Evolutionary conservation across 306 rosid species (phyloP), one percentile per base, ranked within the genome.

Genomic region (Quillaja saponaria): DNA sequence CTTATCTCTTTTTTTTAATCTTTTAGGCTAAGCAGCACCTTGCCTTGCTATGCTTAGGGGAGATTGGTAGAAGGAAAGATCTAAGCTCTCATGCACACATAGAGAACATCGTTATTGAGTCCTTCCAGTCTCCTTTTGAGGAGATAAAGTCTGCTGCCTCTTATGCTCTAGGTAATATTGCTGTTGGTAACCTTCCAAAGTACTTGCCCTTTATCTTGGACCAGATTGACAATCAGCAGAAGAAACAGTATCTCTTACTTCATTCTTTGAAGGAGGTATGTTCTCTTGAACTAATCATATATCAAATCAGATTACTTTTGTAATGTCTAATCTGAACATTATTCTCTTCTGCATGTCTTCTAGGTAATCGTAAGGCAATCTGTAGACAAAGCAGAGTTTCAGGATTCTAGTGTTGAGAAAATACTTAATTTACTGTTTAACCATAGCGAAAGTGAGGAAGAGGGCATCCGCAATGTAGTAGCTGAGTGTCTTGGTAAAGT

Each of bases 81-180:
- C 85, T 94, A 50, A 87, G 99, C 62, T 69, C 76, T 28, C 96
- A 90, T 77, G 69, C 80, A 20, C 91, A 83, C 63, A 90, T 94
- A 74, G 99, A 94, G 81, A 94, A 87, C 73, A 90, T 87, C 72
- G 95, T 94, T 64, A 94, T 94, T 1, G 99, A 89, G 74, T 94
- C 99, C 50, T 94, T 94, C 75, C 99, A 89, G 77, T 94, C 99
- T 49, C 97, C 99, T 53, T 94, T 94, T 48, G 97, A 94, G 81
- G 99, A 94, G 88, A 94, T 90, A 56, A 94, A 94, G 71, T 94
- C 99, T 75, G 99, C 99, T 20, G 97, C 99, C 40, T 94, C 99
- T 20, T 94, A 94, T 46, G 99, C 99, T 58, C 99, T 94, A 68
- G 99, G 99, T 33, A 94, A 94, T 76, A 87, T 94, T 76, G 97